Base-by-base conservation (phyloP, 179 eudicot genomes). In the Nepenthes alata region DNA sequence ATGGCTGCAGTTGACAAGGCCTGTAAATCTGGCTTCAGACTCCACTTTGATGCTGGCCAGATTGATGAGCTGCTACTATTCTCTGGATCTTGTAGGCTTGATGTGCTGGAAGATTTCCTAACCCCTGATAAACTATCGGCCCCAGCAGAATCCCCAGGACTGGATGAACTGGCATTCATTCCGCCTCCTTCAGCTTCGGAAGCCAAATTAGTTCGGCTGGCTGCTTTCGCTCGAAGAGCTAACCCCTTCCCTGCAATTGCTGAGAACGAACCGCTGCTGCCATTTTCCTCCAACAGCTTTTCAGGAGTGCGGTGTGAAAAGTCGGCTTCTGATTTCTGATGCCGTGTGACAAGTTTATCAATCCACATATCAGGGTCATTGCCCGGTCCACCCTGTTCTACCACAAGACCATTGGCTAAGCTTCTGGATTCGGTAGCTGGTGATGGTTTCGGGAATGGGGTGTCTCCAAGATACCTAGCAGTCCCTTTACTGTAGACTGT, bases 221-320 rank as follows among this genome's bases (percentile, higher is more conserved):
- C 76, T 41, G 93, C 76, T 71, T 93, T 93, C 47, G 89, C 81
- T 69, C 98, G 82, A 13, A 86, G 80, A 38, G 97, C 94, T 71
- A 93, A 77, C 48, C 98, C 90, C 59, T 83, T 85, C 36, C 95
- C 95, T 9, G 90, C 77, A 41, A 75, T 79, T 49, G 93, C 72
- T 12, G 95, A 83, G 78, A 93, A 85, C 71, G 86, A 82, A 70
- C 82, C 74, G 16, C 85, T 71, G 59, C 71, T 75, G 55, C 75
- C 72, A 65, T 76, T 83, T 56, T 89, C 95, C 70, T 83, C 93
- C 63, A 93, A 60, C 65, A 93, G 59, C 76, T 63, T 82, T 65
- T 83, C 97, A 0, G 95, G 90, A 47, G 93, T 74, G 47, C 72
- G 83, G 12, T 62, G 35, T 37, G 52, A 62, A 48, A 80, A 73